Percentiles rank a stretch among this genome's conserved stretches.
These are phyloP conservation scores for Xanthoconium separans DNA, from an alignment of 1,284 basidiomycete genomes.

Conservation along the genomic window DNA sequence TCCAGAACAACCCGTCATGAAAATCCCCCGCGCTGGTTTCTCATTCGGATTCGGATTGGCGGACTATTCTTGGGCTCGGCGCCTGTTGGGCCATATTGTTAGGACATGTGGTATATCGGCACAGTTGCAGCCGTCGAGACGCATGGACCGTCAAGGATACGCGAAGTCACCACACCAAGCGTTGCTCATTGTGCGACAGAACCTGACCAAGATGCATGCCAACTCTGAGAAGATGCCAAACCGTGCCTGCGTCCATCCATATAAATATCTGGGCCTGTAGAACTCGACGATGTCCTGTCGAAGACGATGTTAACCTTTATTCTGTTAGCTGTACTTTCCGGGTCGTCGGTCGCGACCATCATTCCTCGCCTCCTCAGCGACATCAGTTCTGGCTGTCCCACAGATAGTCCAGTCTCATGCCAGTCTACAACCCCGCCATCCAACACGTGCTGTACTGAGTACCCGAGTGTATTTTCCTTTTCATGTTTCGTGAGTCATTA, in stretches of 20 bases:
- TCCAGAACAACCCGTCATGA: not conserved
- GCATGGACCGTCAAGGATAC: not conserved
- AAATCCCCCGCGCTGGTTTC: not conserved
- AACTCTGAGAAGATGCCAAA: not conserved
- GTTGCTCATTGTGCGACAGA: not conserved
- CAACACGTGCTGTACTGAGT: conserved; percentile 53
- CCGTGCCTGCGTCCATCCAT: not conserved
- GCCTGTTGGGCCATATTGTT: not conserved
- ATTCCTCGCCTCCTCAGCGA: conserved; percentile 33
- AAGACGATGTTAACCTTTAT: conserved; percentile 17
- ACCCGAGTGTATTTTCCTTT: conserved; percentile 40
- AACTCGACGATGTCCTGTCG: not conserved
- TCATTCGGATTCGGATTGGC: not conserved
- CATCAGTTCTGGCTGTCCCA: conserved; percentile 42
- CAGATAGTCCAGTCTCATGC: conserved; percentile 44
- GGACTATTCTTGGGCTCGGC: not conserved
- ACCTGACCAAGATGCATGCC: not conserved
- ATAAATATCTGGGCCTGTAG: conserved; percentile 17
- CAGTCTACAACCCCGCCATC: conserved; percentile 37
- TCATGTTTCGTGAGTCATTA: not conserved
- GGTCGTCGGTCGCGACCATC: conserved; percentile 7
- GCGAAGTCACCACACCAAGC: not conserved
- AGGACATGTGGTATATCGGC: not conserved
- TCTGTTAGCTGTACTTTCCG: conserved; percentile 17
- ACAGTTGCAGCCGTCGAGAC: not conserved